Base-by-base conservation (phyloP, 1,139 yeast genomes). In the Dujonia santamariae region DNA sequence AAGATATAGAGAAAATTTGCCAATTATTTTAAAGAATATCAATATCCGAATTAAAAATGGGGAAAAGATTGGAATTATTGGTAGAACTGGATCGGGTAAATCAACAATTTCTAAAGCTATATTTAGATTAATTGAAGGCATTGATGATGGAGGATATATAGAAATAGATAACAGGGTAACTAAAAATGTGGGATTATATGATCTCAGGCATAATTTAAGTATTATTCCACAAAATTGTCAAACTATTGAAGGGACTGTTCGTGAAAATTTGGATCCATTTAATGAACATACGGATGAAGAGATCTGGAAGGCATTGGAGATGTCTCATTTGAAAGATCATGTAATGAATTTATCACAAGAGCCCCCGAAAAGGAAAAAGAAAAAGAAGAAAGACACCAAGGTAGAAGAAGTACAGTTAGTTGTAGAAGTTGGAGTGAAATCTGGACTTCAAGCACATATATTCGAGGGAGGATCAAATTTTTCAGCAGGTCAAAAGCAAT, bases 71-170 rank as follows among this genome's bases (percentile, higher is more conserved):
- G 62, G 61, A 16, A 54, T 56, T 31, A 60, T 56, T 21, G 62
- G 62, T 3, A 43, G 62, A 34, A 56, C 62, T 2, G 62, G 62
- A 12, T 61, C 62, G 1, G 62, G 62, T 15, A 56, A 56, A 39
- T 54, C 59, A 7, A 51, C 61, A 3, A 47, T 56, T 27, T 52
- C 61, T 0, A 47, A 54, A 37, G 59, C 62, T 0, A 44, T 56
- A 15, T 56, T 56, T 45, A 47, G 62, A 34, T 52, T 56, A 25
- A 48, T 56, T 17, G 62, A 56, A 39, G 50, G 59, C 7, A 48
- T 51, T 3, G 31, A 40, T 2, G 63, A 63, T 2, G 59, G 47
- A 2, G 61, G 61, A 11, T 50, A 49, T 36, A 53, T 56, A 28
- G 53, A 48, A 25, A 54, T 56, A 18, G 62, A 56, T 34, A 48